Evolutionary conservation across 169 alveolate species (phyloP).

Genomic region (Cyclospora cayetanensis): DNA sequence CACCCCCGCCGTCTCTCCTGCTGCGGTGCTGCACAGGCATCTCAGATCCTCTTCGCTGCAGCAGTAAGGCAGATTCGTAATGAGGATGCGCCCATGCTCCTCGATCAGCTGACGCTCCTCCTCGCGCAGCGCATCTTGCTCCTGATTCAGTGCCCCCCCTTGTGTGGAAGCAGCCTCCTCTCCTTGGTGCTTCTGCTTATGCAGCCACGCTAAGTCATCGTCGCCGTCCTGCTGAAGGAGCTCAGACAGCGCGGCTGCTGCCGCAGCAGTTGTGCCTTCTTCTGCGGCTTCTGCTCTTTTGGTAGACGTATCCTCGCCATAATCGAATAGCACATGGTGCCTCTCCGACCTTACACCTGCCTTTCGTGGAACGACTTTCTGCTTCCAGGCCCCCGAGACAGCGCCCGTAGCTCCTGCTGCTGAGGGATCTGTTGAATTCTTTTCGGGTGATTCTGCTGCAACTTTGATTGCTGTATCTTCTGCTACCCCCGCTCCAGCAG

Average conservation of each 20-base stretch:
- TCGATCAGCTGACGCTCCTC: slow-evolving; percentile 43
- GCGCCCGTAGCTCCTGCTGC: background rate
- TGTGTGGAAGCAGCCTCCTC: background rate
- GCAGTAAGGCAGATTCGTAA: slow-evolving; percentile 90
- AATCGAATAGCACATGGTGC: slow-evolving; percentile 6
- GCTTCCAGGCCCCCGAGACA: background rate
- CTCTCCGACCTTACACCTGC: background rate
- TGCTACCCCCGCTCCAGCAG: slow-evolving; percentile 81
- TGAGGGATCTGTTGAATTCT: background rate
- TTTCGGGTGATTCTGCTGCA: background rate
- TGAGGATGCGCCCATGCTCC: slow-evolving; percentile 82
- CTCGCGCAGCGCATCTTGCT: background rate
- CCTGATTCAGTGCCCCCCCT: background rate
- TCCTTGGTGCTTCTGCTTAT: background rate
- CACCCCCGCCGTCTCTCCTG: slow-evolving; percentile 66
- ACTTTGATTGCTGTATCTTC: slow-evolving; percentile 75
- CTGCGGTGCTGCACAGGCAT: slow-evolving; percentile 20
- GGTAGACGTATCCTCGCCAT: background rate
- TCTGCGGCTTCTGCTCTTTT: background rate
- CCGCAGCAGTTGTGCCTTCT: background rate
- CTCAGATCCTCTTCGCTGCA: slow-evolving; percentile 90
- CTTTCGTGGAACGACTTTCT: background rate
- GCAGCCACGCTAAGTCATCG: slow-evolving; percentile 48
- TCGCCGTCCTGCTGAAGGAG: background rate
- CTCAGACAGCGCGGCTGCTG: background rate